These are phyloP conservation scores for Cutaneotrichosporon sp. DNA, from an alignment of 1,284 basidiomycete species.

Conservation along the genomic window DNA sequence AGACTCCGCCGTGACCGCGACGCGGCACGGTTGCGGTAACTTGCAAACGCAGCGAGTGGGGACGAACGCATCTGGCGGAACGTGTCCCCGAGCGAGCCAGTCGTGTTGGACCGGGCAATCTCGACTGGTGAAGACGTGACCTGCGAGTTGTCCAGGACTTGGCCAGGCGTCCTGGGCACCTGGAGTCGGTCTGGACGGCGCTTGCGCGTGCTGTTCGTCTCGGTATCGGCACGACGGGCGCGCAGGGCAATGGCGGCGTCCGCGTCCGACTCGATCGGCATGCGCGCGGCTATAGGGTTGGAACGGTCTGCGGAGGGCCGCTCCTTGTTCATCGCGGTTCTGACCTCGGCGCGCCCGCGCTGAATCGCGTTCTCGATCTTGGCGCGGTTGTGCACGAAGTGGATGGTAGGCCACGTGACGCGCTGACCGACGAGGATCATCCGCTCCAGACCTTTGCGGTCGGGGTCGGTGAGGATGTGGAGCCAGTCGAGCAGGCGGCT, in stretches of 20 bases:
- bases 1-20: slow-evolving; percentile 30
- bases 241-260: slow-evolving; percentile 46
- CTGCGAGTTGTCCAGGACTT: not conserved
- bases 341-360: slow-evolving; percentile 68
- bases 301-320: slow-evolving; percentile 37
- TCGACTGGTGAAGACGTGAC: not conserved
- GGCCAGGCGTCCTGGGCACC: not conserved
- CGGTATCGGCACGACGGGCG: slow-evolving; percentile 10
- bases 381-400: slow-evolving; percentile 83
- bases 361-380: slow-evolving; percentile 64
- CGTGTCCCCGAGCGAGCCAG: slow-evolving; percentile 26
- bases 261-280: slow-evolving; percentile 49
- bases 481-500: slow-evolving; percentile 80
- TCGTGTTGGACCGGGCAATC: not conserved
- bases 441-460: slow-evolving; percentile 67
- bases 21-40: slow-evolving; percentile 16
- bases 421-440: slow-evolving; percentile 80
- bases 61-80: slow-evolving; percentile 36
- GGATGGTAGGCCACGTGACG: slow-evolving; percentile 95
- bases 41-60: slow-evolving; percentile 24
- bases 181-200: not conserved
- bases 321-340: slow-evolving; percentile 51
- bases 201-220: not conserved
- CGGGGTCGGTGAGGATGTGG: slow-evolving; percentile 75
- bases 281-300: too few species aligned